These are phyloP conservation scores for Penstemon davidsonii DNA, from an alignment of 257 asterid genomes.

Conservation along the genomic window DNA sequence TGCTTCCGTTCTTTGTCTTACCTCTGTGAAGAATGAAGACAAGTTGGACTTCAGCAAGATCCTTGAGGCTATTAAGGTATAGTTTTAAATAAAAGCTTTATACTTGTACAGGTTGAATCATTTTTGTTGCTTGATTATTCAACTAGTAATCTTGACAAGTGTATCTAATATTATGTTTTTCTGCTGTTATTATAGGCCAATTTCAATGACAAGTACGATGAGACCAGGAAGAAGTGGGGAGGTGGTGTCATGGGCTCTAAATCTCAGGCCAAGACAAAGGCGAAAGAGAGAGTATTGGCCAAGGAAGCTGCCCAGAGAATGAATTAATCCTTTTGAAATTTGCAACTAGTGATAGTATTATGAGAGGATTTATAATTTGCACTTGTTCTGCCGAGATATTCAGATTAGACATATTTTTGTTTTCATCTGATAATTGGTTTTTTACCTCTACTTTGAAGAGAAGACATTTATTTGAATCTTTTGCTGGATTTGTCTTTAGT, in stretches of 20 bases:
- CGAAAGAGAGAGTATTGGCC: constrained; percentile 49
- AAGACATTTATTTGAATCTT: not conserved
- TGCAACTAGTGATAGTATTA: constrained; percentile 24
- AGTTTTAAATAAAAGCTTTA: too few relatives aligned
- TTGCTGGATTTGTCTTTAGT: not conserved
- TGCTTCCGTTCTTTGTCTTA: constrained; percentile 51
- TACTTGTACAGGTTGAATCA: not conserved
- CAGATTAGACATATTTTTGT: constrained; percentile 24
- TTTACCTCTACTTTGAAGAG: constrained; percentile 4
- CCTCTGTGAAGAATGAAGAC: constrained; percentile 64
- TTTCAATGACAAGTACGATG: constrained; percentile 56
- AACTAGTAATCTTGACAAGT: not conserved
- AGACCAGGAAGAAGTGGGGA: constrained; percentile 64
- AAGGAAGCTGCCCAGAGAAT: constrained; percentile 64
- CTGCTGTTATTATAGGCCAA: constrained; percentile 37
- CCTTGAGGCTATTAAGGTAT: constrained; percentile 55
- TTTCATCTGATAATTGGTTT: not conserved
- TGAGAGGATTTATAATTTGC: constrained; percentile 4
- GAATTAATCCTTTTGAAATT: constrained; percentile 23
- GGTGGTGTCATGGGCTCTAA: constrained; percentile 68
- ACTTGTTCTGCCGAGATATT: constrained; percentile 11
- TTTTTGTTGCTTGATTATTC: not conserved
- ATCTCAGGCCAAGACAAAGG: constrained; percentile 60
- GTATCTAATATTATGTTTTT: not conserved
- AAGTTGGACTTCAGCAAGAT: constrained; percentile 59